Base-by-base conservation (phyloP, 768 basidiomycete species). In the Phylloporus sp. region DNA sequence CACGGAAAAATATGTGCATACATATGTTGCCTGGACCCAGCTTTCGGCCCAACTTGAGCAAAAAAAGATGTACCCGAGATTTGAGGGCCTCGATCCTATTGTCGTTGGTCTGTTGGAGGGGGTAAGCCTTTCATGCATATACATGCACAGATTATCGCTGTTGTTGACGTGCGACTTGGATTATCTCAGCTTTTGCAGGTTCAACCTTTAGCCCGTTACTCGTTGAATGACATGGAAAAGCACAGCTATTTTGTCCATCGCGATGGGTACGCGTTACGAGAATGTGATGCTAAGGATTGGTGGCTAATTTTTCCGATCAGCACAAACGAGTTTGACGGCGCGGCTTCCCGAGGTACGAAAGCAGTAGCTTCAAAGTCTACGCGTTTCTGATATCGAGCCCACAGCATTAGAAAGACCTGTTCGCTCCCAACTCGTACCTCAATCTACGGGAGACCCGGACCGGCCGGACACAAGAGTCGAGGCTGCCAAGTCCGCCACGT, bases 41-140 rank as follows among this genome's bases (percentile, higher is more conserved):
- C 38, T 37, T 7, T 9, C 45, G 33, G 21, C 10, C 22, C 20
- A 42, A 32, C 13, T n/a, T 5, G 56, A 55, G 13, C 28, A 28
- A 27, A n/a, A n/a, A n/a, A n/a, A n/a, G n/a, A 55, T 42, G 5
- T 71, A 70, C 33, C 23, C 63, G 3, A 48, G 46, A 3, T 64
- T 60, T 23, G 48, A 53, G 3, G 51, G 39, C 2, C 43, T 73
- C 15, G 50, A 55, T 14, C 37, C 48, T 9, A 39, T 57, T 0
- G 61, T 56, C 1, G 59, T 58, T 35, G 32, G 53, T 43, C 46
- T 75, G 3, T 45, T 74, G 6, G 46, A 53, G 26, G 69, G 71
- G 26, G 71, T 64, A 17, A 18, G 53, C 8, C 8, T 35, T 38
- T 15, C 24, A 21, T 11, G 14, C 18, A n/a, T n/a, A n/a, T n/a